Evolutionary conservation across 345 rosid genomes (phyloP).

Genomic region (Rhodomyrtus tomentosa): DNA sequence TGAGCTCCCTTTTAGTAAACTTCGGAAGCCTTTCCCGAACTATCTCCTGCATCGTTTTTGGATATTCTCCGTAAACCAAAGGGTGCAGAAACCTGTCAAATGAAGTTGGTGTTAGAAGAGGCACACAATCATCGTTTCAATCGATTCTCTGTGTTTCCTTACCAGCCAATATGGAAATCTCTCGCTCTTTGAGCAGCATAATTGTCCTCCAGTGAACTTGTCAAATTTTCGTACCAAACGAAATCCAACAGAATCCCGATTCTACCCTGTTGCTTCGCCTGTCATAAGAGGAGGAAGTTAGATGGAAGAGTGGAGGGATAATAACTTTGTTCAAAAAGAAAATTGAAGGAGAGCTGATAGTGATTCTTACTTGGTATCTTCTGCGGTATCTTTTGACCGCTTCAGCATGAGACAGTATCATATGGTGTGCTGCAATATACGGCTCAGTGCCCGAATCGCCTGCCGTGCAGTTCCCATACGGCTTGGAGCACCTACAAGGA

Average conservation of each 20-base stretch:
- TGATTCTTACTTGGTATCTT: constrained; percentile 24
- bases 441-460: constrained; percentile 57
- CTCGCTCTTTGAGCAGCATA: constrained; percentile 62
- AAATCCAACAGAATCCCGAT: constrained; percentile 61
- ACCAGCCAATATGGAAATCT: constrained; percentile 75
- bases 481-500: constrained; percentile 47
- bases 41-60: constrained; percentile 42
- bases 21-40: constrained; percentile 38
- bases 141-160: neutral
- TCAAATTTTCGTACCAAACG: constrained; percentile 55
- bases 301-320: neutral
- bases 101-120: neutral
- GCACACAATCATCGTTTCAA: neutral
- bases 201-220: constrained; percentile 34
- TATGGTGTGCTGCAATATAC: constrained; percentile 42
- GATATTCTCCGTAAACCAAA: constrained; percentile 57
- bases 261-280: constrained; percentile 43
- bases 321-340: neutral
- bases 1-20: constrained; percentile 22
- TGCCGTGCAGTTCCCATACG: constrained; percentile 36
- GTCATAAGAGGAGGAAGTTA: neutral
- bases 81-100: constrained; percentile 51
- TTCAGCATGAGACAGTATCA: constrained; percentile 49
- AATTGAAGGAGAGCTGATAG: neutral
- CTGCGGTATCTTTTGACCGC: constrained; percentile 44